Evolutionary conservation across 1,284 basidiomycete species (phyloP), one percentile per base, ranked within the genome.

Genomic region (Hortiboletus rubellus): DNA sequence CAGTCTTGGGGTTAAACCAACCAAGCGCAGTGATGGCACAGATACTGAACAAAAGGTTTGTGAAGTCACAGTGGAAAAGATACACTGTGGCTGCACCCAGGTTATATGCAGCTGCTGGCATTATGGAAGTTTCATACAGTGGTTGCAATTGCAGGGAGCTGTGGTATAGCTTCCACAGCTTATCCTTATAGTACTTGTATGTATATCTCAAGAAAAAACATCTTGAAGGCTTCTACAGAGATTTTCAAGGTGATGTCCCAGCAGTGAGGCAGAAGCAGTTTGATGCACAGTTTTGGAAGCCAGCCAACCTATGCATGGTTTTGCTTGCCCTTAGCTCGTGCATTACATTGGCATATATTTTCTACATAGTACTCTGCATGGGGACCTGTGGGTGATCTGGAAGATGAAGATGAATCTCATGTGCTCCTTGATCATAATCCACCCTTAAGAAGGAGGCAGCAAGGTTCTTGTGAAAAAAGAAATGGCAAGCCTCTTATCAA

Each of bases 11-110:
- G 5, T 58, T 3, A 15, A 54, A 68, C 4, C 3, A 2, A 0
- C 66, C 55, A 0, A 62, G 46, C 0, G 58, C 55, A 0, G 50
- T 60, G 3, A 67, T 59, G 3, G 22, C 7, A 7, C 63, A 66
- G 0, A 64, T 64, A 0, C 59, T 50, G 5, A 64, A 62, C 0
- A 54, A 53, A 0, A 62, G 17, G n/a, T 62, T 64, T 0, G 51
- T 51, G 0, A 46, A 51, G 7, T 62, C 54, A 0, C 37, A 27
- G 4, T 62, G 59, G 0, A 51, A 52, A 1, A 1, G 33, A 12
- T 11, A 34, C 11, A 34, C 33, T 12, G 33, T 34, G 5, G 12
- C 33, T 34, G 33, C 11, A 0, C 59, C 49, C 1, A 62, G 34
- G 31, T 64, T 62, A 41, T 27, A 64, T 0, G 49, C 46, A 1